Evolutionary conservation across 768 basidiomycete species (phyloP).

Genomic region (Leucogyrophana mollusca): DNA sequence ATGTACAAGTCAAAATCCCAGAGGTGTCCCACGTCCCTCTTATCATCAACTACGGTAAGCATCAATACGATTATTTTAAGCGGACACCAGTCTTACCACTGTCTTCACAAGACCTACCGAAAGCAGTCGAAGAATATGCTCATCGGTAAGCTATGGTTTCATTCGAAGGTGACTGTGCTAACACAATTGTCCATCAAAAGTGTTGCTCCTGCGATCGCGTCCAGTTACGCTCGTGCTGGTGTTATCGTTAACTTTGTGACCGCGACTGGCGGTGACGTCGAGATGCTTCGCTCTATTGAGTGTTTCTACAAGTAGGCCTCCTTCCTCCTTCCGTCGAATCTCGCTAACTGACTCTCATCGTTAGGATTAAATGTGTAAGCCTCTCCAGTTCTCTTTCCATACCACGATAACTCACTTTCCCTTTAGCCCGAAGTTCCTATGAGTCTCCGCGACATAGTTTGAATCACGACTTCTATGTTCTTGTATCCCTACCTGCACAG

Average conservation of each 20-base stretch:
- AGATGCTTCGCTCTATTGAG: slow-evolving; percentile 98
- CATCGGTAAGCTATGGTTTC: slow-evolving; percentile 62
- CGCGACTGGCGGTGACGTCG: slow-evolving; percentile 95
- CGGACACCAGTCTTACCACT: slow-evolving; percentile 5
- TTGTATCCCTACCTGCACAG: slow-evolving; percentile 82
- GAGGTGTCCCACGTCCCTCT: slow-evolving; percentile 90
- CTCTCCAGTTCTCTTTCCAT: background rate
- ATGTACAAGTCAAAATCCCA: slow-evolving; percentile 87
- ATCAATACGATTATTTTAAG: background rate
- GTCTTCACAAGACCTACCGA: slow-evolving; percentile 67
- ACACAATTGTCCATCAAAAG: slow-evolving; percentile 36
- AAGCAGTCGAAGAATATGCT: slow-evolving; percentile 96
- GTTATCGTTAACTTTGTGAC: slow-evolving; percentile 97
- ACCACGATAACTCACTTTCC: slow-evolving; percentile 18
- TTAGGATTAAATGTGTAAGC: slow-evolving; percentile 87
- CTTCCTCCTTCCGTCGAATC: slow-evolving; percentile 3
- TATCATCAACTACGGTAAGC: slow-evolving; percentile 89
- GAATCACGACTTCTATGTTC: slow-evolving; percentile 51
- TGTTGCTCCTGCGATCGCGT: slow-evolving; percentile 85
- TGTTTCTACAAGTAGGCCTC: slow-evolving; percentile 89
- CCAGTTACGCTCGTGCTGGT: slow-evolving; percentile 80
- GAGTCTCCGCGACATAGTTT: slow-evolving; percentile 88
- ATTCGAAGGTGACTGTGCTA: background rate
- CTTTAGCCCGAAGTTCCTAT: slow-evolving; percentile 85
- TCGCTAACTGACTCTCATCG: slow-evolving; percentile 13